Evolutionary conservation across 192 early-diverging fungal species (phyloP), one percentile per base, ranked within the genome.

Genomic region (Entrophospora sp.): DNA sequence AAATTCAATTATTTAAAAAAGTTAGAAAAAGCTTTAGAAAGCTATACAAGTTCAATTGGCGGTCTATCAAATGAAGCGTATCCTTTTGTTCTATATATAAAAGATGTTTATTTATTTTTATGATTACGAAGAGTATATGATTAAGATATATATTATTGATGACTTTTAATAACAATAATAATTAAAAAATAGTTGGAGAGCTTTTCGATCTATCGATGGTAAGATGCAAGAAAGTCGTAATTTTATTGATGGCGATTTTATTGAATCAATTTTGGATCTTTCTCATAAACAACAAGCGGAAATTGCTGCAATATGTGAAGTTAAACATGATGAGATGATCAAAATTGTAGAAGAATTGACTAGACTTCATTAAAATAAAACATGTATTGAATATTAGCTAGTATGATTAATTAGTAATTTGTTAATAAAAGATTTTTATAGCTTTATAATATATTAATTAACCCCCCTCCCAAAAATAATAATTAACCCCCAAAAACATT

Each of bases 231-330:
- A 76, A 12, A 61, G 79, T 8, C 75, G 75, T 31, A 83, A 83
- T 0, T 88, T 90, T 61, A 71, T 98, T 40, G 94, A 98, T 71
- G 96, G 96, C 4, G 95, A 96, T 70, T 64, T 98, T 48, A 81
- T 98, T n/a, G 91, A 95, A 71, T 66, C 72, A 43, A 96, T 90
- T 53, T 61, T 93, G 56, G 89, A 92, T 59, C 69, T 94, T 62
- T 61, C 76, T 0, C 69, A 48, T 2, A 81, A 85, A 24, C 68
- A 80, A 42, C 60, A 74, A 36, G 71, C 71, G 24, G 22, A 69
- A 28, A 73, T 79, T 7, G 45, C 72, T 43, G 64, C 51, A 25
- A 70, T 53, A 1, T 34, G 12, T 16, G 78, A 64, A 71, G 69
- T 8, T 25, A 42, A 62, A 1, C 71, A 83, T 1, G 69, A 79